Percentiles rank a stretch among this genome's conserved stretches.
Evolutionary conservation across 2,329 filamentous ascomycete species (phyloP).

Genomic region (Colletotrichum tanaceti): DNA sequence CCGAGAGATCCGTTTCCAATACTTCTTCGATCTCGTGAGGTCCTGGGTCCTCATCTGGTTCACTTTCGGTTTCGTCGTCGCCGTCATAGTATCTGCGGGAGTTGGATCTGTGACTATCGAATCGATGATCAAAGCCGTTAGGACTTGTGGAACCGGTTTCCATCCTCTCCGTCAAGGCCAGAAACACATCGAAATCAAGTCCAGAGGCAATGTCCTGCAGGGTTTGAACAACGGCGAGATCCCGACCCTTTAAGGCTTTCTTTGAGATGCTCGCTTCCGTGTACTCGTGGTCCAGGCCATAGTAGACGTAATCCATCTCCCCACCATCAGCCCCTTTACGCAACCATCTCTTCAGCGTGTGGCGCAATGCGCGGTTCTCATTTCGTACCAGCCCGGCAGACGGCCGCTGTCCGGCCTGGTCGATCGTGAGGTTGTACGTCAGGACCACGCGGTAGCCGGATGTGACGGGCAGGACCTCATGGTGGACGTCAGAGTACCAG

Average conservation of each 20-base stretch:
- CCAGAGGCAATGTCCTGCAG: constrained; percentile 45
- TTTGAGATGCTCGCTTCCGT: constrained; percentile 49
- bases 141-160: constrained; percentile 42
- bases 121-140: neutral
- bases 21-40: constrained; percentile 41
- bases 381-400: constrained; percentile 40
- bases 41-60: constrained; percentile 18
- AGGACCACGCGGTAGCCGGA: constrained; percentile 63
- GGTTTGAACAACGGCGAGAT: constrained; percentile 44
- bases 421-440: constrained; percentile 61
- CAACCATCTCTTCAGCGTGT: constrained; percentile 47
- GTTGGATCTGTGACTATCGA: constrained; percentile 15
- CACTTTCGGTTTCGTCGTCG: constrained; percentile 11
- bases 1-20: constrained; percentile 21
- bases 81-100: constrained; percentile 26
- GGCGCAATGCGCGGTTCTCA: constrained; percentile 39
- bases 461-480: constrained; percentile 61
- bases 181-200: constrained; percentile 48
- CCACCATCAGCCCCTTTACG: neutral
- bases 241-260: constrained; percentile 45
- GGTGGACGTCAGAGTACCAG: constrained; percentile 65
- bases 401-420: constrained; percentile 35
- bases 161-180: constrained; percentile 48
- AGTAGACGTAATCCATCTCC: constrained; percentile 44
- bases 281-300: constrained; percentile 51